phyloP scores from a whole-genome alignment of 2,329 filamentous ascomycete genomes.

The Berkeleyomyces basicola region DNA sequence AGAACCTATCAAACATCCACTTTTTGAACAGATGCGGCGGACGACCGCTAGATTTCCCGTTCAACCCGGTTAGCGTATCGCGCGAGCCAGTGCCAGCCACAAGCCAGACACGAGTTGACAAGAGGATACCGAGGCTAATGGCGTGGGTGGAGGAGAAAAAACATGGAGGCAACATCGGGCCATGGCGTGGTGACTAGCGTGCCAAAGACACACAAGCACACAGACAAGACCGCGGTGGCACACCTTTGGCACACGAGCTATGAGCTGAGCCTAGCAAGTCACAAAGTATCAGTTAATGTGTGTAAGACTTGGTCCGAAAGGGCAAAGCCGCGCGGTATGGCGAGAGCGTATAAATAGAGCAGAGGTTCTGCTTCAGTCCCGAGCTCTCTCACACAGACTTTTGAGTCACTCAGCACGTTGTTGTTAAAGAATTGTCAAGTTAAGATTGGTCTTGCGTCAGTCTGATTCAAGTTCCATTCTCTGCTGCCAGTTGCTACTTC shows the following conservation, averaged over 20 bases:
- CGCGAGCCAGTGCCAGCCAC: neutral
- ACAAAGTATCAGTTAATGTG: neutral
- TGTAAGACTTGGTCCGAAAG: neutral
- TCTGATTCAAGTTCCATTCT: neutral
- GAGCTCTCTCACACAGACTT: neutral
- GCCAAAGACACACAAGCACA: neutral
- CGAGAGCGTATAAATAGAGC: neutral
- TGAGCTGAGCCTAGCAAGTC: neutral
- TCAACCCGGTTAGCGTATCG: neutral
- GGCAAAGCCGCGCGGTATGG: neutral
- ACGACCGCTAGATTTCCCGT: neutral
- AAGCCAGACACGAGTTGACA: neutral
- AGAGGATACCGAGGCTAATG: neutral
- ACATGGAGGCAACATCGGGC: neutral
- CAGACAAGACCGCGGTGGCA: neutral
- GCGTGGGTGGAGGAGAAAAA: neutral
- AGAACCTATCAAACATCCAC: neutral
- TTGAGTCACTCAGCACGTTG: neutral
- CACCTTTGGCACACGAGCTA: neutral
- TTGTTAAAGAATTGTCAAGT: neutral
- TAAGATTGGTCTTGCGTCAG: neutral
- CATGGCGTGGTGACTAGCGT: neutral
- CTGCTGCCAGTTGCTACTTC: neutral
- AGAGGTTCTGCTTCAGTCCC: neutral
- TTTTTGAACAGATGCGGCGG: neutral